Evolutionary conservation across 192 early-diverging fungal genomes (phyloP).

Genomic region (Mortierella alpina): DNA sequence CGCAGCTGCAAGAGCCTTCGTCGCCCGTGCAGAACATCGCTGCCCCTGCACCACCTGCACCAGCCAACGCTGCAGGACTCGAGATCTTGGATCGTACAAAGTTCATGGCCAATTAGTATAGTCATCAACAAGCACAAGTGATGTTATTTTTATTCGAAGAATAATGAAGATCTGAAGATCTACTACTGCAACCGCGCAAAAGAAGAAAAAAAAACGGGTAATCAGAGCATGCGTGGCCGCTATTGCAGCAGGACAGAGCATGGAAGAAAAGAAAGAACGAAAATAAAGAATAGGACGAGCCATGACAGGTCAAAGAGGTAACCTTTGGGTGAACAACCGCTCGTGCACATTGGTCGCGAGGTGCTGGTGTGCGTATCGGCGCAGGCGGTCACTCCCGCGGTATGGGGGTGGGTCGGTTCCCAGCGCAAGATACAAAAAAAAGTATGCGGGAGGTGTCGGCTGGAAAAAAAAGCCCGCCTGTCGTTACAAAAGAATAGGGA

Average conservation of each 20-base stretch:
- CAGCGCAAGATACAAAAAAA: too few species aligned
- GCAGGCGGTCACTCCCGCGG: too few species aligned
- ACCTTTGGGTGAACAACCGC: too few species aligned
- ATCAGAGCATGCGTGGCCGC: neutral
- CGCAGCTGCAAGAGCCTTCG: neutral
- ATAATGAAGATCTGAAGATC: too few species aligned
- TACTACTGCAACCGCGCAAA: neutral
- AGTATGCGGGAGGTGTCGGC: too few species aligned
- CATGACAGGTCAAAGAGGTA: too few species aligned
- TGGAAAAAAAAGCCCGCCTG: too few species aligned
- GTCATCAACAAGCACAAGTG: too few species aligned
- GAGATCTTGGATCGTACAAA: slow-evolving; percentile 25
- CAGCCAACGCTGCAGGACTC: neutral
- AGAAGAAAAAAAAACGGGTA: neutral
- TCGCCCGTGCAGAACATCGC: neutral
- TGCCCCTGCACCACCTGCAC: neutral
- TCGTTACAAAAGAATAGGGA: neutral
- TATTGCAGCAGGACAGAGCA: neutral
- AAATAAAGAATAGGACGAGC: neutral
- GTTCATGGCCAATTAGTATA: slow-evolving; percentile 13
- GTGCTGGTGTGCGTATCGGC: too few species aligned
- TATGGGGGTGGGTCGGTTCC: too few species aligned
- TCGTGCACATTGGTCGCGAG: too few species aligned
- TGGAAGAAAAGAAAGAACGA: slow-evolving; percentile 1
- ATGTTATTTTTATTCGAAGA: too few species aligned